Evolutionary conservation across 495 filamentous ascomycete species (phyloP).

Genomic region (Massariosphaeria phaeospora): DNA sequence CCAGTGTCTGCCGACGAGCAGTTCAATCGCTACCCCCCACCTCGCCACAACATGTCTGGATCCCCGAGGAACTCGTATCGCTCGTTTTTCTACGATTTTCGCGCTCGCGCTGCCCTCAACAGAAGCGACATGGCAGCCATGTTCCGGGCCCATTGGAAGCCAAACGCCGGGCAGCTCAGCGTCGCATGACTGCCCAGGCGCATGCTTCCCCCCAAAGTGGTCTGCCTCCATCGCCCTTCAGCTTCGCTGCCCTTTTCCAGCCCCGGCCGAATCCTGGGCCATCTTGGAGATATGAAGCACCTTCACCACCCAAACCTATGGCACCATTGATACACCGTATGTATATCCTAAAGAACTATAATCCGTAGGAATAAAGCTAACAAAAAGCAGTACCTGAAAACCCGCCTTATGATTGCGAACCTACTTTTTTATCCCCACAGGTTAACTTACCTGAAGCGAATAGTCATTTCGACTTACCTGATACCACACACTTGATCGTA

Average conservation of each 20-base stretch:
- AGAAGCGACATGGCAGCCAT: conserved; percentile 33
- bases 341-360: too few species aligned
- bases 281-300: conserved; percentile 30
- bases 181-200: conserved; percentile 22
- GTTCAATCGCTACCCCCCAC: conserved; percentile 11
- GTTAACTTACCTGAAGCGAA: too few species aligned
- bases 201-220: not conserved
- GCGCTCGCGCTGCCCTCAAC: conserved; percentile 5
- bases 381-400: too few species aligned
- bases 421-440: too few species aligned
- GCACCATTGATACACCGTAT: conserved; percentile 11
- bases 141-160: conserved; percentile 37
- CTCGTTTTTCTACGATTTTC: conserved; percentile 14
- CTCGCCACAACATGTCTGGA: conserved; percentile 21
- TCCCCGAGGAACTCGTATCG: conserved; percentile 25
- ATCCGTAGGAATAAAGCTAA: too few species aligned
- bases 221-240: conserved; percentile 6
- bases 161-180: conserved; percentile 21
- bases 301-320: not conserved
- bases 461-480: too few species aligned
- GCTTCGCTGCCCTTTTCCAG: conserved; percentile 19
- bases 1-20: conserved; percentile 31
- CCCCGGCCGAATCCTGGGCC: not conserved
- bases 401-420: too few species aligned
- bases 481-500: too few species aligned